Conservation (phyloP, 2,329 filamentous ascomycete genomes). For the Trichoderma sp. region DNA sequence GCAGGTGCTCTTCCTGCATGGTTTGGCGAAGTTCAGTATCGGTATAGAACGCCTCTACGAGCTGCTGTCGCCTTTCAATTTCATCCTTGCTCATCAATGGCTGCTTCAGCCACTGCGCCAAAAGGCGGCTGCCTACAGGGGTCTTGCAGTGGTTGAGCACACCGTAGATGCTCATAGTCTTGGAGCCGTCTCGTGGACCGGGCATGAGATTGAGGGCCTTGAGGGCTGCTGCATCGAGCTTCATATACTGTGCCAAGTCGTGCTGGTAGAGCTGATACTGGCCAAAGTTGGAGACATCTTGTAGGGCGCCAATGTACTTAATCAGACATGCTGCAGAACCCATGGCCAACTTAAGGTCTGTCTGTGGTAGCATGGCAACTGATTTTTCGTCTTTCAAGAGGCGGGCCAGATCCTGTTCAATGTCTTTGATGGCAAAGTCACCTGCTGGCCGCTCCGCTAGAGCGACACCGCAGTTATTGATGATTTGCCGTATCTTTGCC, state of each 20-base stretch:
- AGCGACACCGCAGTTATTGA: slow-evolving; percentile 87
- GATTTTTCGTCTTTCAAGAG: slow-evolving; percentile 83
- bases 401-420: slow-evolving; percentile 89
- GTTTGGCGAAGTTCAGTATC: slow-evolving; percentile 93
- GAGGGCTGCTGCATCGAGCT: slow-evolving; percentile 88
- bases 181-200: slow-evolving; percentile 87
- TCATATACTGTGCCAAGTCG: slow-evolving; percentile 96
- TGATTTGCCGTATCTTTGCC: slow-evolving; percentile 80
- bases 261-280: slow-evolving; percentile 98
- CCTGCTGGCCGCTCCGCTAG: slow-evolving; percentile 72
- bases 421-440: slow-evolving; percentile 87
- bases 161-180: slow-evolving; percentile 94
- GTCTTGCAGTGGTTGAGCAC: slow-evolving; percentile 98
- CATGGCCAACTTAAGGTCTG: slow-evolving; percentile 94
- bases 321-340: slow-evolving; percentile 89
- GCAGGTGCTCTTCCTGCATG: slow-evolving; percentile 93
- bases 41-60: slow-evolving; percentile 91
- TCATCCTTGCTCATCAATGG: slow-evolving; percentile 87
- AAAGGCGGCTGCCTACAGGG: slow-evolving; percentile 80
- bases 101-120: slow-evolving; percentile 97
- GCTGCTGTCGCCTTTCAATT: slow-evolving; percentile 86
- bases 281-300: slow-evolving; percentile 91
- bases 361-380: slow-evolving; percentile 75
- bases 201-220: slow-evolving; percentile 97
- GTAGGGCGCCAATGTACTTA: slow-evolving; percentile 87